Evolutionary conservation across 306 rosid species (phyloP).

Genomic region (Dalbergia cultrata): DNA sequence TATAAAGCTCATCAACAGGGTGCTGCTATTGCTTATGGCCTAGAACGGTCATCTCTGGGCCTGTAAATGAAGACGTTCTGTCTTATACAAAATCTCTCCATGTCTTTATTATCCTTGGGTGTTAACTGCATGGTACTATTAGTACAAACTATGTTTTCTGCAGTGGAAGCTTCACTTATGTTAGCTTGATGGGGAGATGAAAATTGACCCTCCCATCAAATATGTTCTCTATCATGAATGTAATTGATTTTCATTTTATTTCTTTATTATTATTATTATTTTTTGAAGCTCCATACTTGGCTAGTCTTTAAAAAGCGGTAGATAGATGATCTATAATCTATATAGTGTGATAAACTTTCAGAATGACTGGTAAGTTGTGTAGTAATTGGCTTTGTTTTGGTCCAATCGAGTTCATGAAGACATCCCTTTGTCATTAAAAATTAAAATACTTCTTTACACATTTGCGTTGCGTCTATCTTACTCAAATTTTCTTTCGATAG

Average conservation of each 20-base stretch:
- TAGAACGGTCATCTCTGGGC: no score
- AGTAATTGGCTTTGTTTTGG: conserved; percentile 16
- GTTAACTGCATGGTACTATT: no score
- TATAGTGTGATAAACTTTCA: neutral
- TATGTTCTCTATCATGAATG: conserved; percentile 88
- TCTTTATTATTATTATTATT: no score
- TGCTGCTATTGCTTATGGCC: no score
- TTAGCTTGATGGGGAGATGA: conserved; percentile 90
- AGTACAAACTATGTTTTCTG: conserved; percentile 25
- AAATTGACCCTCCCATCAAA: conserved; percentile 77
- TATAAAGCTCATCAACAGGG: no score
- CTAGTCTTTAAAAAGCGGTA: neutral
- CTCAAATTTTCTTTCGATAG: neutral
- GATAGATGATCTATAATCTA: neutral
- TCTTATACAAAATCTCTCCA: no score
- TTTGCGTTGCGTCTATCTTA: neutral
- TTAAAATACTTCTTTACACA: neutral
- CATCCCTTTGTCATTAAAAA: neutral
- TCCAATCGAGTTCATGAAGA: neutral
- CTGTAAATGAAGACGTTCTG: no score
- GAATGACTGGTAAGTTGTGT: conserved; percentile 7
- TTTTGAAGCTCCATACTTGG: conserved; percentile 5
- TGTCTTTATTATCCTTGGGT: neutral
- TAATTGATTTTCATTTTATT: conserved; percentile 9
- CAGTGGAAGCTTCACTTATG: conserved; percentile 99